Conservation (phyloP, 2,329 filamentous ascomycete genomes). For the Pseudonectria foliicola region DNA sequence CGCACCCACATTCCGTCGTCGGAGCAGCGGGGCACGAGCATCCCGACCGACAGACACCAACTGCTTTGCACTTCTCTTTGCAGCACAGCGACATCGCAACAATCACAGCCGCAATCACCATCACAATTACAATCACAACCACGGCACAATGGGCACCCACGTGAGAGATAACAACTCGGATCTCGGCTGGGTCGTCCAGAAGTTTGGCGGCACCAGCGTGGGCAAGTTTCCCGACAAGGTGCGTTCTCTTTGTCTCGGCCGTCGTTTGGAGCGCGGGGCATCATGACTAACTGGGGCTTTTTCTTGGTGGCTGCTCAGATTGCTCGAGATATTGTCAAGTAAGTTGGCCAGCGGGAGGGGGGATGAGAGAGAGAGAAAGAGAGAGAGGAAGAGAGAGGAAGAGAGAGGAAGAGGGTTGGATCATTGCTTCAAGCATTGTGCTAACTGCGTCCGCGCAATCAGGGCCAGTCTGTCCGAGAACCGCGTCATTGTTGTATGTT, state of each 20-base stretch:
- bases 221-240: conserved; percentile 81
- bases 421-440: conserved; percentile 11
- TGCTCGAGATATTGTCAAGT: conserved; percentile 37
- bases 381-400: not conserved
- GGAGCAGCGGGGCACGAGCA: too few relatives aligned
- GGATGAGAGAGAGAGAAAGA: too few relatives aligned
- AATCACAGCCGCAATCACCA: too few relatives aligned
- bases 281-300: conserved; percentile 2
- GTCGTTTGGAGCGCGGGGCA: not conserved
- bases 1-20: too few relatives aligned
- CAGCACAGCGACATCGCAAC: too few relatives aligned
- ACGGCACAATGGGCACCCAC: conserved; percentile 25
- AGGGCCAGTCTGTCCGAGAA: conserved; percentile 52
- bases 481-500: conserved; percentile 88
- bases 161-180: conserved; percentile 28
- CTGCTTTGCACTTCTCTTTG: too few relatives aligned
- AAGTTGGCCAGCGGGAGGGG: conserved; percentile 11
- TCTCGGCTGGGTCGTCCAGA: conserved; percentile 77
- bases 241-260: not conserved
- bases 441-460: conserved; percentile 6
- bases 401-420: conserved; percentile 5
- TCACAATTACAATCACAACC: not conserved
- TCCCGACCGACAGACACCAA: too few relatives aligned
- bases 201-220: conserved; percentile 91
- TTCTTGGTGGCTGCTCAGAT: conserved; percentile 23